These are phyloP conservation scores for Pseudomonodictys pantanalensis DNA, from an alignment of 495 filamentous ascomycete species.

Conservation along the genomic window DNA sequence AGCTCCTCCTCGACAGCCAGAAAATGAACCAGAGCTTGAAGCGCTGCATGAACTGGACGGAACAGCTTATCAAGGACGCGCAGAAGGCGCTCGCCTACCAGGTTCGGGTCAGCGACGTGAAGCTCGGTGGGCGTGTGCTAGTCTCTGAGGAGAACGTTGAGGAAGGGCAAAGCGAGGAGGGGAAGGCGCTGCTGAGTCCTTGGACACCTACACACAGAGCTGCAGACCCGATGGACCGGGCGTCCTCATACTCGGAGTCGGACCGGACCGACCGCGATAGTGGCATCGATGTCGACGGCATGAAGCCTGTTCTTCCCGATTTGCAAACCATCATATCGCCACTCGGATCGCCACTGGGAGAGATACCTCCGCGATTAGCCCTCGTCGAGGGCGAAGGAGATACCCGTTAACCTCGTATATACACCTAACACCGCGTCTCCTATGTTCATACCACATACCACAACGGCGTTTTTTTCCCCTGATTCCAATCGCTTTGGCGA, in stretches of 20 bases:
- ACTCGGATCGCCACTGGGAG: conserved; percentile 12
- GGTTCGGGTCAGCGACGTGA: conserved; percentile 72
- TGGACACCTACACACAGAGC: conserved; percentile 21
- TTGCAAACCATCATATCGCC: background rate
- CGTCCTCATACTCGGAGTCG: conserved; percentile 8
- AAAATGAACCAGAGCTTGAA: conserved; percentile 92
- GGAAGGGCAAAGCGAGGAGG: conserved; percentile 36
- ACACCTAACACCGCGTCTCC: conserved; percentile 9
- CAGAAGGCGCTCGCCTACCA: conserved; percentile 80
- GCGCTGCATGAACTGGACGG: conserved; percentile 79
- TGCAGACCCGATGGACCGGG: conserved; percentile 6
- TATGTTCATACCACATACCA: conserved; percentile 6
- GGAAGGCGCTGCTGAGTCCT: conserved; percentile 25
- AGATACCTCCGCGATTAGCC: conserved; percentile 17
- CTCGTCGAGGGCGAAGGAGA: conserved; percentile 7
- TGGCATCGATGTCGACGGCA: conserved; percentile 29
- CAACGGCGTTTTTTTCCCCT: background rate
- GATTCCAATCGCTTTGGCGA: background rate
- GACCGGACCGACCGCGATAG: conserved; percentile 30
- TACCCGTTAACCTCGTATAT: conserved; percentile 2
- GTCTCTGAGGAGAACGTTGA: conserved; percentile 61
- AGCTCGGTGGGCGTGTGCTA: conserved; percentile 78
- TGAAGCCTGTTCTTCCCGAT: conserved; percentile 10
- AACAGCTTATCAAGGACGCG: conserved; percentile 83
- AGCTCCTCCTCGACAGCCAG: conserved; percentile 81